Conservation (phyloP, 305 asterid species). For the Stenogyne calaminthoides region DNA sequence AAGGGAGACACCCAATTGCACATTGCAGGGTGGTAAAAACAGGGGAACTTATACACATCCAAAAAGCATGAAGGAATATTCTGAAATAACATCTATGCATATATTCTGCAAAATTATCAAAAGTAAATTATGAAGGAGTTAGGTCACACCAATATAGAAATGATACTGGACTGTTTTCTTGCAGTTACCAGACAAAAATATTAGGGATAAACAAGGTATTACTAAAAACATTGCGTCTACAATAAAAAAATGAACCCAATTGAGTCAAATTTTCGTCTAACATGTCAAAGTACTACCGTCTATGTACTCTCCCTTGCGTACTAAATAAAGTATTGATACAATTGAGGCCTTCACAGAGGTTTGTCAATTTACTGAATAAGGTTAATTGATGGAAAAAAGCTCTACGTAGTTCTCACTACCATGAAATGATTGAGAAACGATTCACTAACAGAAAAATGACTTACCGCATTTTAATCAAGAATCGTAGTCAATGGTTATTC, state of each 20-base stretch:
- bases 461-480: background rate
- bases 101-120: background rate
- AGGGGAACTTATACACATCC: background rate
- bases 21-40: background rate
- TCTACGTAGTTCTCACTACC: background rate
- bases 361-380: background rate
- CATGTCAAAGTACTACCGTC: background rate
- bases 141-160: conserved; percentile 7
- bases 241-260: background rate
- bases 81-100: background rate
- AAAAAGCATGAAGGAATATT: background rate
- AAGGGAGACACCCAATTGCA: background rate
- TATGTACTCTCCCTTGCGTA: background rate
- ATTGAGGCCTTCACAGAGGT: background rate
- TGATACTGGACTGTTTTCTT: background rate
- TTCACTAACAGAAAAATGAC: background rate
- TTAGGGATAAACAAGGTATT: background rate
- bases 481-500: background rate
- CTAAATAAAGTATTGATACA: background rate
- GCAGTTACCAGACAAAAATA: background rate
- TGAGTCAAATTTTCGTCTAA: background rate
- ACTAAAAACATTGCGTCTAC: background rate
- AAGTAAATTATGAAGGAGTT: background rate
- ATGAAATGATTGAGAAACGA: background rate
- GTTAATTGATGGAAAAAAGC: background rate